Base-by-base conservation (phyloP, 2,329 filamentous ascomycete species). In the Exophiala phaeomuriformis region DNA sequence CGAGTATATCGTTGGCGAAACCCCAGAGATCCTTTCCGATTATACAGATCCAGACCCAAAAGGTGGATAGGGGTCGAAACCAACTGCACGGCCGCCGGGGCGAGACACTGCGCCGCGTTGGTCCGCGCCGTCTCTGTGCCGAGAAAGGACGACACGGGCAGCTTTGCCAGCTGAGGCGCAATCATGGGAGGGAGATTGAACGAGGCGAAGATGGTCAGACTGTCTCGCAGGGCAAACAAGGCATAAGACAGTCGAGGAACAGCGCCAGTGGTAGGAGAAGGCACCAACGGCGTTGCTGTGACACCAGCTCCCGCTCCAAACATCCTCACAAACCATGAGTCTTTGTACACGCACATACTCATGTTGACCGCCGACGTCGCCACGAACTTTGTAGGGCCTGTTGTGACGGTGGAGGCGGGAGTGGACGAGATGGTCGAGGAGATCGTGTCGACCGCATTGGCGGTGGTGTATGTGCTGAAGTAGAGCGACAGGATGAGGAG, bases 151-250 rank as follows among this genome's bases (percentile, higher is more conserved):
- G 80, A 69, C 10, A 90, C 67, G 3, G 72, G 67, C 0, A 84
- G 8, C 85, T 86, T 71, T 9, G 77, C 80, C 19, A 95, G 72
- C 4, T 74, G 70, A 0, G 89, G 88, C 0, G 87, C 88, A 6
- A 96, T 75, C 1, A 93, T 66, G 0, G 88, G 81, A 0, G 91
- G 91, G 1, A 95, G 74, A 67, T 96, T 96, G 78, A 96, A 97
- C 8, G 83, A 88, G 3, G 89, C 89, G 65, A 94, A 91, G 64
- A 95, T 89, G 55, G 90, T 95, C 58, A 94, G 71, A 69, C 84
- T 86, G 73, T 95, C 90, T 63, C 89, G 81, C 42, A 84, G 66
- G 1, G 86, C 82, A 72, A 95, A 91, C 48, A 94, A 79, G 1
- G 77, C 73, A 70, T 87, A 90, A n/a, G 81, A 85, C 0, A 84